Evolutionary conservation across 306 rosid species (phyloP), one percentile per base, ranked within the genome.

Genomic region (Glycine latifolia): DNA sequence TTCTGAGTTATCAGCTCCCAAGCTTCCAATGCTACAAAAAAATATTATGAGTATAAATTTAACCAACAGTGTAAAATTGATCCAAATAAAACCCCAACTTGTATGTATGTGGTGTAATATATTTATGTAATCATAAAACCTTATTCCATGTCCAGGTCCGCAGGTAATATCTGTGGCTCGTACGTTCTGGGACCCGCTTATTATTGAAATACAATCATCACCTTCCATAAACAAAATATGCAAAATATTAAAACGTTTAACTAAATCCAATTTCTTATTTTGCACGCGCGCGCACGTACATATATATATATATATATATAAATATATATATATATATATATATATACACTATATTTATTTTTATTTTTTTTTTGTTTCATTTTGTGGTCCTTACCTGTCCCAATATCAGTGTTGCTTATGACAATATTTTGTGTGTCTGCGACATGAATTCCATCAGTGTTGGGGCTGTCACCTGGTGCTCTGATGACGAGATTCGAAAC

Each of bases 91-190:
- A 52, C 6, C 33, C 44, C 15, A 41, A 20, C 49, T 33, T 31
- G 1, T 48, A n/a, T 9, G 6, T 14, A 10, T 12, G 37, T 16
- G 43, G 31, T 26, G 31, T 26, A 26, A 26, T 26, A 26, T 26
- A 26, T 26, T 26, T 26, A 14, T 13, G 73, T 47, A 65, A 26
- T 13, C 13, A 54, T 11, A 49, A 37, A 31, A 92, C 98, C 98
- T 95, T 83, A 92, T 92, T 86, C 99, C 99, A 86, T 95, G 99
- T 33, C 99, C 99, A 9, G 99, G 99, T n/a, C 99, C 99, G 35
- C 99, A 95, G 0, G 82, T 85, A 75, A 95, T 88, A 54, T 82
- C 86, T 0, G 73, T 85, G 1, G 87, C 91, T 85, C 26, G 65
- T 77, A 95, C 92, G 77, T 88, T 83, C 65, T 72, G 77, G 7